Percentiles rank a stretch among this genome's conserved stretches.
These are phyloP conservation scores for Pythium aquatile DNA, from an alignment of 352 stramenopile genomes.

Conservation along the genomic window DNA sequence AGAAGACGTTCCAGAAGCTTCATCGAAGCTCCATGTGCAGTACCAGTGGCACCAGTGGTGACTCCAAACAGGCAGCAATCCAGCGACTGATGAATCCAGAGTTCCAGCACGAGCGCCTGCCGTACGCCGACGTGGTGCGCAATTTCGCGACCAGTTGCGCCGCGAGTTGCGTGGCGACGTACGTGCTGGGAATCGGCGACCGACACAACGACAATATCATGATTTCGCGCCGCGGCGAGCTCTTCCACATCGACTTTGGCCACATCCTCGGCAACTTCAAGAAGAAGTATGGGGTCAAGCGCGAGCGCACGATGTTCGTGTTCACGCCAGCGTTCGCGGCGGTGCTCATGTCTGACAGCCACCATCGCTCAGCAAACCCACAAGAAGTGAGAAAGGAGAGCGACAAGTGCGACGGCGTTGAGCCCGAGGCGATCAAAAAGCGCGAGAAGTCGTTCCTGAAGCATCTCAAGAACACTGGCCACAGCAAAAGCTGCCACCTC, in stretches of 20 bases:
- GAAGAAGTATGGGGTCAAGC: slow-evolving; percentile 33
- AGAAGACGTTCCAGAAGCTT: slow-evolving; percentile 22
- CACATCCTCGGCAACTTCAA: slow-evolving; percentile 43
- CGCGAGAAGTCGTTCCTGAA: slow-evolving; percentile 26
- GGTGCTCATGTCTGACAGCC: slow-evolving; percentile 28
- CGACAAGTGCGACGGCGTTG: not conserved
- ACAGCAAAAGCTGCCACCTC: slow-evolving; percentile 31
- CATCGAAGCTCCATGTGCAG: slow-evolving; percentile 18
- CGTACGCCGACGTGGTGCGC: slow-evolving; percentile 22
- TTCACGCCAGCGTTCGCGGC: slow-evolving; percentile 31
- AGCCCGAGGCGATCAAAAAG: slow-evolving; percentile 12
- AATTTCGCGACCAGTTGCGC: slow-evolving; percentile 37
- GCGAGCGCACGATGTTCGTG: slow-evolving; percentile 32
- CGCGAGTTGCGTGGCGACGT: slow-evolving; percentile 40
- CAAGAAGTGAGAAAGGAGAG: not conserved
- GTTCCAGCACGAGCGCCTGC: not conserved
- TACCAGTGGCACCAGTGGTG: not conserved
- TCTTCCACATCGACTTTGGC: slow-evolving; percentile 51
- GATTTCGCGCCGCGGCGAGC: slow-evolving; percentile 28
- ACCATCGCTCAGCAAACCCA: not conserved
- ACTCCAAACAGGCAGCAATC: slow-evolving; percentile 1
- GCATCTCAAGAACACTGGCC: slow-evolving; percentile 24
- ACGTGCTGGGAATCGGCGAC: slow-evolving; percentile 58
- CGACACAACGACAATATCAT: slow-evolving; percentile 68
- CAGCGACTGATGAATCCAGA: slow-evolving; percentile 12